phyloP scores from a whole-genome alignment of 208 protist species.

The Phytomonas serpens region DNA sequence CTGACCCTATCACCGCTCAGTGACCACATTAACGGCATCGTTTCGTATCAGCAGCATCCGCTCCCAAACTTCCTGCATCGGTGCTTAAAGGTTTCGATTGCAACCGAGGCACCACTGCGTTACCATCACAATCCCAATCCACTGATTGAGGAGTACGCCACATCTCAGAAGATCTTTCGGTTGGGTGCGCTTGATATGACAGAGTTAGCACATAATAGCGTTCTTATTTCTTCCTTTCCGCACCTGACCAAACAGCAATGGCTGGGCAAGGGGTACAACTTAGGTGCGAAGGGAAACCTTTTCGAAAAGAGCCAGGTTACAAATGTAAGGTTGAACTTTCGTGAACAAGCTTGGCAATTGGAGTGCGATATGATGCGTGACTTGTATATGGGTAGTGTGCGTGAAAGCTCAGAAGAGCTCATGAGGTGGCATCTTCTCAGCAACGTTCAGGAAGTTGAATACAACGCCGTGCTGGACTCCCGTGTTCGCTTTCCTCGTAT shows the following conservation, averaged over 20 bases:
- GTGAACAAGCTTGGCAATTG: constrained; percentile 70
- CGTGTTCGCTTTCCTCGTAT: constrained; percentile 86
- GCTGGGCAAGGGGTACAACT: constrained; percentile 67
- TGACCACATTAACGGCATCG: constrained; percentile 95
- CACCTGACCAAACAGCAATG: constrained; percentile 61
- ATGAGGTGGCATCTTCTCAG: constrained; percentile 77
- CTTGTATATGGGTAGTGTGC: constrained; percentile 42
- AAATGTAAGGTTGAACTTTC: constrained; percentile 76
- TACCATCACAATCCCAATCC: constrained; percentile 81
- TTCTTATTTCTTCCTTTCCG: constrained; percentile 81
- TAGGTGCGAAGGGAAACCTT: constrained; percentile 47
- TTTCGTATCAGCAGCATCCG: constrained; percentile 91
- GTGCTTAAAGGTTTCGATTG: constrained; percentile 95
- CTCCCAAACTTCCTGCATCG: constrained; percentile 92
- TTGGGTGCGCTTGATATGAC: constrained; percentile 82
- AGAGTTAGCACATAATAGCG: constrained; percentile 84
- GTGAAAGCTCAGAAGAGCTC: constrained; percentile 31
- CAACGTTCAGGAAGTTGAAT: constrained; percentile 78
- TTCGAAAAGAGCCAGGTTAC: constrained; percentile 80
- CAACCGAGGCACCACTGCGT: constrained; percentile 94
- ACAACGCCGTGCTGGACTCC: constrained; percentile 76
- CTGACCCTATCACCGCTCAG: constrained; percentile 95
- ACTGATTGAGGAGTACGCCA: constrained; percentile 87
- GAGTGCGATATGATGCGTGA: constrained; percentile 81
- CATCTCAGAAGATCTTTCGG: constrained; percentile 79